A percentile compares a stretch with the other conserved stretches of the same genome.
Evolutionary conservation across 345 rosid genomes (phyloP).

Genomic region (Leavenworthia alabamica): DNA sequence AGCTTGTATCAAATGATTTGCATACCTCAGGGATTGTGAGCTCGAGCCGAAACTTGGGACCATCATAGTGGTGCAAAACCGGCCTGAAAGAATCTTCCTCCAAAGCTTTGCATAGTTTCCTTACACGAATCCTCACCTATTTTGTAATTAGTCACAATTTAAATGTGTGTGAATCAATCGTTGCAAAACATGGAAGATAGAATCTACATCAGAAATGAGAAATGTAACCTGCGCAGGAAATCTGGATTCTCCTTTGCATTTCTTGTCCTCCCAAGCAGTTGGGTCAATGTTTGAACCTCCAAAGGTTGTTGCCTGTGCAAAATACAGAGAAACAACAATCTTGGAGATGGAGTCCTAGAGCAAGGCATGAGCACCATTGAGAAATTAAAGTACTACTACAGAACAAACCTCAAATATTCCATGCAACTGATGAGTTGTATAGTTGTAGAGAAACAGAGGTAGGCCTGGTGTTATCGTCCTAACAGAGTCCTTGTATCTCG

Average conservation of each 20-base stretch:
- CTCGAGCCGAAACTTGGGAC: slow-evolving; percentile 88
- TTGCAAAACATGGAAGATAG: background rate
- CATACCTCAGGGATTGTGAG: slow-evolving; percentile 90
- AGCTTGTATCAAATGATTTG: background rate
- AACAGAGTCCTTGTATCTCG: slow-evolving; percentile 93
- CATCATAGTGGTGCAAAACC: slow-evolving; percentile 87
- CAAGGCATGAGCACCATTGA: background rate
- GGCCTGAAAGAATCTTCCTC: slow-evolving; percentile 95
- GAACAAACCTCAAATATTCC: slow-evolving; percentile 82
- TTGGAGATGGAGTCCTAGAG: background rate
- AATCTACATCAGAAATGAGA: background rate
- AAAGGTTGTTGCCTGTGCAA: slow-evolving; percentile 68
- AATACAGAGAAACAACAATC: background rate
- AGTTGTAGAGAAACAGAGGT: slow-evolving; percentile 85
- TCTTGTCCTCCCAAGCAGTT: slow-evolving; percentile 96
- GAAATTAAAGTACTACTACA: background rate
- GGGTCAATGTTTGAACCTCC: slow-evolving; percentile 95
- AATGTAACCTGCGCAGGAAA: slow-evolving; percentile 86
- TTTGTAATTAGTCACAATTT: background rate
- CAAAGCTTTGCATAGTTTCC: slow-evolving; percentile 78
- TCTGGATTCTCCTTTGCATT: slow-evolving; percentile 90
- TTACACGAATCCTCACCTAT: slow-evolving; percentile 68
- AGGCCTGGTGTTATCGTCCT: slow-evolving; percentile 88
- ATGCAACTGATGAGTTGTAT: slow-evolving; percentile 92
- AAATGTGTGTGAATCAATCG: background rate